Percentiles rank a stretch among this genome's conserved stretches.
These are phyloP conservation scores for Ceratobasidium sp. DNA, from an alignment of 1,284 basidiomycete genomes.

Conservation along the genomic window DNA sequence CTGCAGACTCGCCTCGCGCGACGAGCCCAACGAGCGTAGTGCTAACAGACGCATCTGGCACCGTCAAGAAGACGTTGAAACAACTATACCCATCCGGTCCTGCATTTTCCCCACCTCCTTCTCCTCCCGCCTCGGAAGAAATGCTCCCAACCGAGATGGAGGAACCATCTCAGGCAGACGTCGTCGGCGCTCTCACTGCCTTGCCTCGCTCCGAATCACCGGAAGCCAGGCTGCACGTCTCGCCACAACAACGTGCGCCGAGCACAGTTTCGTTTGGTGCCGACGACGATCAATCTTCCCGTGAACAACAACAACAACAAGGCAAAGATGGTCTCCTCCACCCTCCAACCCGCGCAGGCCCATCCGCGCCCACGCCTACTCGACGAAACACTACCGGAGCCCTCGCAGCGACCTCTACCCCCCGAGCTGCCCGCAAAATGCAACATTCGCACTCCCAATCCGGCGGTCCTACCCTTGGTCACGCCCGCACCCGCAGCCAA, in stretches of 20 bases:
- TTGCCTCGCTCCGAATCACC: constrained; percentile 18
- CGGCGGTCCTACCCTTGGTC: constrained; percentile 25
- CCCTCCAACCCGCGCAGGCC: constrained; percentile 19
- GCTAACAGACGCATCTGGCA: constrained; percentile 30
- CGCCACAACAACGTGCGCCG: neutral
- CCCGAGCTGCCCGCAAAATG: constrained; percentile 31
- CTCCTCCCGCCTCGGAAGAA: constrained; percentile 33
- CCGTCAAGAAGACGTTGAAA: constrained; percentile 29
- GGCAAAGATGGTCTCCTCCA: constrained; percentile 14
- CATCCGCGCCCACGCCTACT: constrained; percentile 1
- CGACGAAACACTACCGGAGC: constrained; percentile 38
- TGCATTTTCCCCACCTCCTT: constrained; percentile 30
- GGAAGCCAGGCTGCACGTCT: neutral
- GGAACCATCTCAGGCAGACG: constrained; percentile 20
- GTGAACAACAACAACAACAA: neutral
- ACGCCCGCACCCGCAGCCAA: constrained; percentile 37
- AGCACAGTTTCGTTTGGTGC: constrained; percentile 35
- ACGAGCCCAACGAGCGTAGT: constrained; percentile 27
- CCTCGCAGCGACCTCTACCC: neutral
- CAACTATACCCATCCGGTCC: constrained; percentile 35
- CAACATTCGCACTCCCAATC: constrained; percentile 42
- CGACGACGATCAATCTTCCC: neutral
- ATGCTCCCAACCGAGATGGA: constrained; percentile 13
- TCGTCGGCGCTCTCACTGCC: constrained; percentile 12
- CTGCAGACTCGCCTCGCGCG: neutral